These are phyloP conservation scores for Tricholomella constricta DNA, from an alignment of 768 basidiomycete species.

Conservation along the genomic window DNA sequence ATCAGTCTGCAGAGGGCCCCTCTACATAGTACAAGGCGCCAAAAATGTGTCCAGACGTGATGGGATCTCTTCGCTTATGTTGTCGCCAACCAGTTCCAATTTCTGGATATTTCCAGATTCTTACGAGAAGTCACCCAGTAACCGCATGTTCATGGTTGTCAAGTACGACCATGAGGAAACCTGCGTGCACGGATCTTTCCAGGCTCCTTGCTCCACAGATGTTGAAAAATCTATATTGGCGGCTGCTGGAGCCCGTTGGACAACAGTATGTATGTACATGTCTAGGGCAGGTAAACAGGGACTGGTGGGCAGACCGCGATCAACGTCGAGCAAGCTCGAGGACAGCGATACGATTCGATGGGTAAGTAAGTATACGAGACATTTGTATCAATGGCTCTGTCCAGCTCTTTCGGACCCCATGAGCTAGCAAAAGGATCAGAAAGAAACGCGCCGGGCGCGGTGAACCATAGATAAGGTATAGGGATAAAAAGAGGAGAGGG, in stretches of 20 bases:
- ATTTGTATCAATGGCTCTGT: conserved; percentile 9
- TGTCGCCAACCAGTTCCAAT: too few relatives aligned
- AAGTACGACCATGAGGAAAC: neutral
- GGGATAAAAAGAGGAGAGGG: conserved; percentile 13
- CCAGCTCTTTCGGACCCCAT: conserved; percentile 14
- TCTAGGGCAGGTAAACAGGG: conserved; percentile 34
- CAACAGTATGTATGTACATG: conserved; percentile 33
- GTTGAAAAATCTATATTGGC: neutral
- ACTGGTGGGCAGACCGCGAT: conserved; percentile 8
- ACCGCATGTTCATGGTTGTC: neutral
- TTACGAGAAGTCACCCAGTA: too few relatives aligned
- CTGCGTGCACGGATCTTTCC: neutral
- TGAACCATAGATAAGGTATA: conserved; percentile 22
- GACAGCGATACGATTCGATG: neutral
- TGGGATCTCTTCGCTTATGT: too few relatives aligned
- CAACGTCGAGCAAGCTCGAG: conserved; percentile 31
- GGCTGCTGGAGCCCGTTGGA: conserved; percentile 8
- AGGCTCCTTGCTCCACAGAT: neutral
- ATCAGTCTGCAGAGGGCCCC: too few relatives aligned
- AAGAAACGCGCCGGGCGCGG: conserved; percentile 30
- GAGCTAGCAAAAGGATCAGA: conserved; percentile 20
- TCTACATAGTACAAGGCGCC: too few relatives aligned
- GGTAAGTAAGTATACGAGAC: conserved; percentile 18
- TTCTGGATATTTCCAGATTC: too few relatives aligned
- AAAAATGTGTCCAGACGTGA: too few relatives aligned